Conservation (phyloP, 108 stramenopile species). For the Stephanodiscus triporus region DNA sequence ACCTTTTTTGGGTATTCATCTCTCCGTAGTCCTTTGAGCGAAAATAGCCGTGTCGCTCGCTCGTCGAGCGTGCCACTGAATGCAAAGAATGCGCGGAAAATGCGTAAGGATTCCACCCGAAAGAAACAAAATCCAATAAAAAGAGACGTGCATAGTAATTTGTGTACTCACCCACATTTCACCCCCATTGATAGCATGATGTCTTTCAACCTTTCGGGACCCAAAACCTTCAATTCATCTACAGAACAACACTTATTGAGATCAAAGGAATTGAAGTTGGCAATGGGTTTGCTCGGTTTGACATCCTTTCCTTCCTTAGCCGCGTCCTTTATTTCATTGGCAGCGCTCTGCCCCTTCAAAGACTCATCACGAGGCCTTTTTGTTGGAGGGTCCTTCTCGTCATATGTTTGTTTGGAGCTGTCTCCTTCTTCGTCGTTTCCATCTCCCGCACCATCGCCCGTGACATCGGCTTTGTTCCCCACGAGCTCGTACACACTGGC, state of each 20-base stretch:
- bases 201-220: conserved; percentile 86
- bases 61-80: conserved; percentile 69
- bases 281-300: conserved; percentile 1
- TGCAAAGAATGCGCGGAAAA: background rate
- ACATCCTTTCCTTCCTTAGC: background rate
- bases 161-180: conserved; percentile 82
- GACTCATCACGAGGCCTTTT: conserved; percentile 29
- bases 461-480: conserved; percentile 11
- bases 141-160: background rate
- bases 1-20: conserved; percentile 79
- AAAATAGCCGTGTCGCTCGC: conserved; percentile 86
- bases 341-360: conserved; percentile 3
- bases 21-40: conserved; percentile 82
- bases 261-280: conserved; percentile 48
- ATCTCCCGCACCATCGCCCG: conserved; percentile 54
- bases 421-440: no score
- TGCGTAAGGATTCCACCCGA: background rate
- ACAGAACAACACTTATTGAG: conserved; percentile 56
- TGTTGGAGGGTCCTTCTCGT: conserved; percentile 19
- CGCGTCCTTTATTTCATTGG: no score
- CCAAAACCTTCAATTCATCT: conserved; percentile 68
- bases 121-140: conserved; percentile 30
- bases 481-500: conserved; percentile 52
- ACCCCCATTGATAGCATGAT: conserved; percentile 83
- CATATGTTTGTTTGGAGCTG: background rate